Evolutionary conservation across 306 rosid genomes (phyloP).

Genomic region (Calophaca sinica): DNA sequence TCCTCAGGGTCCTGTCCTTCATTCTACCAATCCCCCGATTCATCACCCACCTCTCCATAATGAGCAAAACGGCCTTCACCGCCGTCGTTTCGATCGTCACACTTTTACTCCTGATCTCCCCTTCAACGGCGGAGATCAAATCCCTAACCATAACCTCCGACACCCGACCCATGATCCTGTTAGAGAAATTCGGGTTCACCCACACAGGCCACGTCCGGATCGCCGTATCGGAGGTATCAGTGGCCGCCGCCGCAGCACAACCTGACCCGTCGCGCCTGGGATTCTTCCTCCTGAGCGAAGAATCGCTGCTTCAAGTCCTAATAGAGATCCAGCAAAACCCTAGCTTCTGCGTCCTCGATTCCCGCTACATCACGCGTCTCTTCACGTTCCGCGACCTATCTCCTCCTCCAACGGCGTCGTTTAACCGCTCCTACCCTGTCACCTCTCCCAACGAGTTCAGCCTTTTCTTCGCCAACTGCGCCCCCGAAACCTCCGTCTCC

Average conservation of each 20-base stretch:
- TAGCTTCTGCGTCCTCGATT: slow-evolving; percentile 74
- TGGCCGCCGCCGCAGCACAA: slow-evolving; percentile 34
- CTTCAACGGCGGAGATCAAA: slow-evolving; percentile 78
- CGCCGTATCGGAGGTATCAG: slow-evolving; percentile 62
- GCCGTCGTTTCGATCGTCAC: slow-evolving; percentile 47
- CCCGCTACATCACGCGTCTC: slow-evolving; percentile 56
- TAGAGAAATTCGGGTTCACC: slow-evolving; percentile 93
- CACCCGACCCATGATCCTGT: slow-evolving; percentile 75
- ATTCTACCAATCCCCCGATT: background rate
- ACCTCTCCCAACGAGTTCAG: slow-evolving; percentile 72
- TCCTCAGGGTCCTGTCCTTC: background rate
- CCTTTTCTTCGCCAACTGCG: slow-evolving; percentile 88
- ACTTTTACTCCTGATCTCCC: slow-evolving; percentile 39
- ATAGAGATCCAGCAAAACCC: slow-evolving; percentile 86
- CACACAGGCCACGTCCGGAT: slow-evolving; percentile 71
- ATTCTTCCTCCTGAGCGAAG: slow-evolving; percentile 87
- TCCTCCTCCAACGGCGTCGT: slow-evolving; percentile 71
- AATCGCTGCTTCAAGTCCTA: slow-evolving; percentile 77
- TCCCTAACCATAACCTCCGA: slow-evolving; percentile 72
- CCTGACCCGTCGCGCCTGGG: slow-evolving; percentile 65
- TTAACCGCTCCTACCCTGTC: slow-evolving; percentile 58
- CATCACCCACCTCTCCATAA: slow-evolving; percentile 23
- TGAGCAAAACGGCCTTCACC: slow-evolving; percentile 53
- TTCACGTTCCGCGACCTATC: slow-evolving; percentile 78
- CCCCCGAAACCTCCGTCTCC: slow-evolving; percentile 66